phyloP scores from a whole-genome alignment of 2,329 filamentous ascomycete species.

The Trichothecium sympodiale region DNA sequence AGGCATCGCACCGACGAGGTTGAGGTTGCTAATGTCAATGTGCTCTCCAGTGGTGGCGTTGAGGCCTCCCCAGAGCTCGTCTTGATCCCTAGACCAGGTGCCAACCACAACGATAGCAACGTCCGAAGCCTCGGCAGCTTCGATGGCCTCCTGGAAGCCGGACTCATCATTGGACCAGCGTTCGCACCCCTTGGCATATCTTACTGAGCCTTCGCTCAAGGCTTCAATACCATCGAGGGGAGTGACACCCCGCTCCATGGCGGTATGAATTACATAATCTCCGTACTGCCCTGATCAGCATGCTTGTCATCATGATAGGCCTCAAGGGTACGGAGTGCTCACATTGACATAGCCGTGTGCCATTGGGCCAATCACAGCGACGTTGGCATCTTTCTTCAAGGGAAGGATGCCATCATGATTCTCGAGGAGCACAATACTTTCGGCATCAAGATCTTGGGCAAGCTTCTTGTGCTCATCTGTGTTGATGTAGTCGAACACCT shows the following conservation, averaged over 20 bases:
- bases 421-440: slow-evolving; percentile 51
- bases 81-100: slow-evolving; percentile 65
- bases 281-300: slow-evolving; percentile 37
- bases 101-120: slow-evolving; percentile 64
- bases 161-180: slow-evolving; percentile 61
- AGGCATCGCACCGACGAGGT: slow-evolving; percentile 60
- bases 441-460: slow-evolving; percentile 51
- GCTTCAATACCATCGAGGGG: slow-evolving; percentile 58
- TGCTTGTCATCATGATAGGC: neutral
- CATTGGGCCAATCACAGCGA: slow-evolving; percentile 69
- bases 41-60: slow-evolving; percentile 70
- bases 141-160: slow-evolving; percentile 55
- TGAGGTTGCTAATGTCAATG: slow-evolving; percentile 52
- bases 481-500: slow-evolving; percentile 50
- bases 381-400: slow-evolving; percentile 50
- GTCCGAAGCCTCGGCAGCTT: slow-evolving; percentile 53
- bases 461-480: slow-evolving; percentile 46
- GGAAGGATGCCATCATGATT: slow-evolving; percentile 44
- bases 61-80: slow-evolving; percentile 56
- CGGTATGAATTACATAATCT: slow-evolving; percentile 59
- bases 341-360: slow-evolving; percentile 61
- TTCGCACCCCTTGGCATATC: slow-evolving; percentile 60
- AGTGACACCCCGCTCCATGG: slow-evolving; percentile 54
- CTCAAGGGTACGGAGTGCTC: slow-evolving; percentile 15
- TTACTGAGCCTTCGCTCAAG: slow-evolving; percentile 47